phyloP scores from a whole-genome alignment of 108 stramenopile species.

The Halocafeteria seosinensis region DNA sequence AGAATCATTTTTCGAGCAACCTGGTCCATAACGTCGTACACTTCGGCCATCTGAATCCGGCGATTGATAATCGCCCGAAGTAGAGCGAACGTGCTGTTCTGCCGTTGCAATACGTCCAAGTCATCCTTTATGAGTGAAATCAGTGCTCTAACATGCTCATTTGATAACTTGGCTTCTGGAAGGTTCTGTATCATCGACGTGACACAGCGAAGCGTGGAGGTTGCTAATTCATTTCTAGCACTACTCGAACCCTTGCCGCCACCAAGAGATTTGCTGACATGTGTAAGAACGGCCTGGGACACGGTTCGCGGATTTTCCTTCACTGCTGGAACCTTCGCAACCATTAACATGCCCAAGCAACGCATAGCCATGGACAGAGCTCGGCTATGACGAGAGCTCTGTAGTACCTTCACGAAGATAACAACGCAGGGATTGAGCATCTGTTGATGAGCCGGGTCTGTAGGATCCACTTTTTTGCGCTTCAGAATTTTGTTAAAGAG shows the following conservation, averaged over 20 bases:
- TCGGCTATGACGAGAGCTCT: background rate
- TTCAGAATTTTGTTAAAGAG: too few species aligned
- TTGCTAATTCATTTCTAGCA: background rate
- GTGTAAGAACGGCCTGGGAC: background rate
- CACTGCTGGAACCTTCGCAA: background rate
- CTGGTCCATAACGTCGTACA: slow-evolving; percentile 14
- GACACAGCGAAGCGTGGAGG: background rate
- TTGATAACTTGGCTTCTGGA: background rate
- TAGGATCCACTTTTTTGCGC: too few species aligned
- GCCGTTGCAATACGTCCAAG: background rate
- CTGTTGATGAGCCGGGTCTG: too few species aligned
- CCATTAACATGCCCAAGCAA: background rate
- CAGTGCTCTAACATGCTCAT: background rate
- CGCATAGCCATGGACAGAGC: background rate
- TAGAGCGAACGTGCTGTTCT: background rate
- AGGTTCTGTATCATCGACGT: background rate
- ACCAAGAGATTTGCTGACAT: background rate
- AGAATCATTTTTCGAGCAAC: slow-evolving; percentile 1
- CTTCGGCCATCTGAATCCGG: slow-evolving; percentile 6
- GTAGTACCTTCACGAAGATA: background rate
- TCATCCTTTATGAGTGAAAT: background rate
- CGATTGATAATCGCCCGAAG: background rate
- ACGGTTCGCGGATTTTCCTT: background rate
- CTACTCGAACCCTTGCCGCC: background rate
- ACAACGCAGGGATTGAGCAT: background rate